A percentile compares a stretch with the other conserved stretches of the same genome.
Evolutionary conservation across 768 basidiomycete species (phyloP).

Genomic region (Mycena crocata): DNA sequence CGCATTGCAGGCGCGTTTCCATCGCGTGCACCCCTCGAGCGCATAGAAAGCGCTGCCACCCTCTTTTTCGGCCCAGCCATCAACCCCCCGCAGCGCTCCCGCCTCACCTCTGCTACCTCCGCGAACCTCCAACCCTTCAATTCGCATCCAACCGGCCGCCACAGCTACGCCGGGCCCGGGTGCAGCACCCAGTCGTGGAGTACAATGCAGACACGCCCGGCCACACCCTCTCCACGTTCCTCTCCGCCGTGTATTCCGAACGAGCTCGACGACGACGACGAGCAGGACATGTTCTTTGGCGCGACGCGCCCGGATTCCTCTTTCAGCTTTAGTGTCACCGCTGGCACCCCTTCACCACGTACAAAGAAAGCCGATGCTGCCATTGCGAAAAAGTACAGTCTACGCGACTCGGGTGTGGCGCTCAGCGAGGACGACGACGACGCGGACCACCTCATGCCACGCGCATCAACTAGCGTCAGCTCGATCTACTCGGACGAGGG

Average conservation of each 20-base stretch:
- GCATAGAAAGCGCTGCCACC: conserved; percentile 71
- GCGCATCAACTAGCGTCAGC: conserved; percentile 71
- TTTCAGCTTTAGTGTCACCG: conserved; percentile 67
- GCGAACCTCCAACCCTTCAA: conserved; percentile 37
- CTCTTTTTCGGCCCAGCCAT: conserved; percentile 77
- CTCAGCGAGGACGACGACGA: conserved; percentile 76
- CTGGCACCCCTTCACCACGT: conserved; percentile 68
- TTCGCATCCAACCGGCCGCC: conserved; percentile 55
- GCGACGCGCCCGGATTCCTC: conserved; percentile 57
- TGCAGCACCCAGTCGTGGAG: conserved; percentile 52
- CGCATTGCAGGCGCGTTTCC: conserved; percentile 57
- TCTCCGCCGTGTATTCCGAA: conserved; percentile 51
- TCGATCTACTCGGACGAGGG: conserved; percentile 73
- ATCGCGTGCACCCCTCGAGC: conserved; percentile 55
- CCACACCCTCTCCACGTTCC: conserved; percentile 61
- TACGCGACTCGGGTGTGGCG: conserved; percentile 74
- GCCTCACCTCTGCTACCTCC: conserved; percentile 44
- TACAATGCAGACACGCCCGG: conserved; percentile 51
- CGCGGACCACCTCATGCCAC: conserved; percentile 57
- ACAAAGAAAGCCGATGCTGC: conserved; percentile 49
- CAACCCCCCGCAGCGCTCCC: conserved; percentile 41
- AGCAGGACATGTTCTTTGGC: conserved; percentile 70
- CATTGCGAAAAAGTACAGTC: conserved; percentile 76
- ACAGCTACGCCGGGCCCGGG: conserved; percentile 72
- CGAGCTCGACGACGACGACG: conserved; percentile 50